Base-by-base conservation (phyloP, 2,329 filamentous ascomycete species). In the Aplosporella prunicola region DNA sequence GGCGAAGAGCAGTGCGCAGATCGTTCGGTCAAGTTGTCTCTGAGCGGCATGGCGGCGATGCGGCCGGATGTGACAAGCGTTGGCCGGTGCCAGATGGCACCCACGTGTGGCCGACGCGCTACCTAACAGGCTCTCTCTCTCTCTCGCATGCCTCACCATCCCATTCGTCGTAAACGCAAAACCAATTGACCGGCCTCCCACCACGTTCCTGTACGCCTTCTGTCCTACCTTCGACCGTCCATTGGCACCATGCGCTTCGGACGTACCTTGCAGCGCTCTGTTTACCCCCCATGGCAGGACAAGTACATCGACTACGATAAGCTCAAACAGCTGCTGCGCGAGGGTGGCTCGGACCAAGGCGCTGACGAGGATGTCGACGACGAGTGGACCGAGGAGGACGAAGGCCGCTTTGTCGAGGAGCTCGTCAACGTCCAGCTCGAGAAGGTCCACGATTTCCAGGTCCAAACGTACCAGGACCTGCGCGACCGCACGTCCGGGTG, bases 221-320 rank as follows among this genome's bases (percentile, higher is more conserved):
- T n/a, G n/a, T n/a, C n/a, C n/a, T n/a, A n/a, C n/a, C n/a, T n/a
- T n/a, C n/a, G n/a, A n/a, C n/a, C n/a, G n/a, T n/a, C 22, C 22
- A 24, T 8, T 24, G 8, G 8, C 22, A 24, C n/a, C 14, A 96
- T 98, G 91, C 82, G 86, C 52, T 98, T 95, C 69, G 89, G 89
- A 45, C 85, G 80, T 66, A 95, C 86, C 35, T 74, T 98, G 43
- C 77, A 79, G 52, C 75, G 77, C 52, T 79, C 84, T 42, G 70
- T 84, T 51, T 91, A 96, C 60, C 65, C 74, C 49, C 86, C 87
- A 55, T 98, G 89, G 89, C 83, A 82, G 61, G 83, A 81, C 58
- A 75, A 93, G 55, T 96, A 98, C 68, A 85, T 98, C 56, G 88
- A 96, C 67, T 98, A 98, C 63, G 68, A 74, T 51, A 94, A 89